These are phyloP conservation scores for Didymella pomorum DNA, from an alignment of 2,329 filamentous ascomycete genomes.

Conservation along the genomic window DNA sequence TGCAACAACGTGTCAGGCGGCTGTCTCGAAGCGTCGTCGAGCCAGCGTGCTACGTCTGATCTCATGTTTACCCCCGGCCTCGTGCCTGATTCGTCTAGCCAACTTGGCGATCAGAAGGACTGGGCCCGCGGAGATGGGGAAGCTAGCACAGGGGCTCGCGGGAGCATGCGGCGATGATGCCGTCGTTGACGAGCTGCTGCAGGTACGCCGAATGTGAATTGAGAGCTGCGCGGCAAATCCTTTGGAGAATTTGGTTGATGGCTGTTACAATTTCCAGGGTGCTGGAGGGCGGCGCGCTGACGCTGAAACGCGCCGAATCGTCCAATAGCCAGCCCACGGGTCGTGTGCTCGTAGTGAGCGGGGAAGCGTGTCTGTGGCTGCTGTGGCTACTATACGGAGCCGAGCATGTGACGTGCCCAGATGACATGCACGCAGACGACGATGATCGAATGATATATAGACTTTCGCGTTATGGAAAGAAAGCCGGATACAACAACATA, in stretches of 20 bases:
- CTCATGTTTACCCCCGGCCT: constrained; percentile 29
- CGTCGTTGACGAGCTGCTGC: constrained; percentile 7
- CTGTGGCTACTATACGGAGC: neutral
- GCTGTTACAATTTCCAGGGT: constrained; percentile 18
- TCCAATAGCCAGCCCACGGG: constrained; percentile 6
- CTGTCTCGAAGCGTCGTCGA: constrained; percentile 39
- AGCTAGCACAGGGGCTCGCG: constrained; percentile 17
- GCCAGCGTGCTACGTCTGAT: constrained; percentile 43
- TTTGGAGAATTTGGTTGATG: neutral
- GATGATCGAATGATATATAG: too few relatives aligned
- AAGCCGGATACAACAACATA: too few relatives aligned
- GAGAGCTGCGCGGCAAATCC: constrained; percentile 6
- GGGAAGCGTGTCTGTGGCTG: constrained; percentile 18
- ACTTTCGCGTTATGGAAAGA: too few relatives aligned
- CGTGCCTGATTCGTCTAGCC: constrained; percentile 30
- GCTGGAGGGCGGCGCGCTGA: neutral
- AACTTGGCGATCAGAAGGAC: constrained; percentile 23
- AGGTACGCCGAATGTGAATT: neutral
- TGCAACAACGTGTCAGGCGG: constrained; percentile 39
- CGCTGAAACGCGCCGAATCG: constrained; percentile 13
- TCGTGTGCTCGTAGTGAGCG: constrained; percentile 13
- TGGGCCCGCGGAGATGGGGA: constrained; percentile 11
- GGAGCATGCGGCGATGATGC: constrained; percentile 20
- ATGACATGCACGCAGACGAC: neutral
- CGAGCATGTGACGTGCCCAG: neutral